These are phyloP conservation scores for Ustanciosporium gigantosporum DNA, from an alignment of 1,284 basidiomycete species.

Conservation along the genomic window DNA sequence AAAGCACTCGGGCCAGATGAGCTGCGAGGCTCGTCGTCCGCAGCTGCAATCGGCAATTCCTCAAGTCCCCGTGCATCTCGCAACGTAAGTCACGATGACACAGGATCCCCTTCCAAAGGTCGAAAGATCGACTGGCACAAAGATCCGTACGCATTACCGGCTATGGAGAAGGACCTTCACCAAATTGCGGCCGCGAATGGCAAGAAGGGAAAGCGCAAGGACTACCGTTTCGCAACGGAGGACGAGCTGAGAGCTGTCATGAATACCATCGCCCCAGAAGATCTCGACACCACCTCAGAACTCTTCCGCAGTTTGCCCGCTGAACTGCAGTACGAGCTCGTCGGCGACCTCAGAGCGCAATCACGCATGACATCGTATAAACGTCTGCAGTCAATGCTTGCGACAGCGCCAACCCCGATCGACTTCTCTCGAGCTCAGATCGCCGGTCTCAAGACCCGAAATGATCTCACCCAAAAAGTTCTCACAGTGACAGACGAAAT, in stretches of 20 bases:
- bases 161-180: slow-evolving; percentile 47
- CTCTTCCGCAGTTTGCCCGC: slow-evolving; percentile 85
- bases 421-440: slow-evolving; percentile 92
- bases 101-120: slow-evolving; percentile 63
- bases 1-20: slow-evolving; percentile 68
- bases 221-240: slow-evolving; percentile 58
- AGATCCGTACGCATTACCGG: slow-evolving; percentile 58
- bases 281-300: slow-evolving; percentile 55
- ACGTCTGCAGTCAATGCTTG: slow-evolving; percentile 87
- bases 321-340: slow-evolving; percentile 96
- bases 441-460: slow-evolving; percentile 79
- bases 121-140: slow-evolving; percentile 50
- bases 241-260: slow-evolving; percentile 52
- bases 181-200: slow-evolving; percentile 26
- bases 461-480: slow-evolving; percentile 91
- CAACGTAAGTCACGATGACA: slow-evolving; percentile 12
- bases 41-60: background rate
- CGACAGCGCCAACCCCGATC: slow-evolving; percentile 76
- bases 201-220: slow-evolving; percentile 33
- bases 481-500: slow-evolving; percentile 89
- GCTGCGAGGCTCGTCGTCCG: slow-evolving; percentile 62
- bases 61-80: background rate
- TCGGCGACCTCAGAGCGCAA: slow-evolving; percentile 89
- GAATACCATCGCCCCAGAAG: slow-evolving; percentile 53
- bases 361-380: slow-evolving; percentile 91